A percentile compares a stretch with the other conserved stretches of the same genome.
Evolutionary conservation across 129 eudicot genomes (phyloP).

Genomic region (Silybum marianum): DNA sequence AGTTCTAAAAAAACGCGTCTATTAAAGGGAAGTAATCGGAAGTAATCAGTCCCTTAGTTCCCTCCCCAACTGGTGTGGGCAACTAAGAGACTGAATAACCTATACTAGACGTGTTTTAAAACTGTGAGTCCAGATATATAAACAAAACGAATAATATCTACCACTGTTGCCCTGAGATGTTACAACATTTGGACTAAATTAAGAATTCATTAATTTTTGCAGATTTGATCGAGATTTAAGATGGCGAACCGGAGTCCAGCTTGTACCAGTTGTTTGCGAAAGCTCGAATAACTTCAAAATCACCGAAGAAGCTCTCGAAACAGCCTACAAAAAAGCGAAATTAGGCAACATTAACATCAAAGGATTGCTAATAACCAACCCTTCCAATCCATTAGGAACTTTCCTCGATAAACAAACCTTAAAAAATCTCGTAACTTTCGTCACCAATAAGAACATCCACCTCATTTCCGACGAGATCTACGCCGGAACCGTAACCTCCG

Average conservation of each 20-base stretch:
- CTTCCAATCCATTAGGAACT: slow-evolving; percentile 68
- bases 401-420: slow-evolving; percentile 40
- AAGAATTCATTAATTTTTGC: not conserved
- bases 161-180: no score
- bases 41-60: no score
- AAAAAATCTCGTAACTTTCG: slow-evolving; percentile 34
- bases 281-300: slow-evolving; percentile 56
- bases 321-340: slow-evolving; percentile 46
- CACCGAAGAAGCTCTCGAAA: slow-evolving; percentile 53
- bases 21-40: no score
- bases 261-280: slow-evolving; percentile 50
- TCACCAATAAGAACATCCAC: slow-evolving; percentile 49
- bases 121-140: no score
- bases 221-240: slow-evolving; percentile 69
- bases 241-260: slow-evolving; percentile 62
- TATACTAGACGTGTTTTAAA: no score
- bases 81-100: no score
- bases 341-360: slow-evolving; percentile 42
- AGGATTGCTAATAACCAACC: slow-evolving; percentile 63
- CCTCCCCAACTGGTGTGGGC: no score
- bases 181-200: not conserved
- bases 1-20: no score
- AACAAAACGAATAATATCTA: no score
- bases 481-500: slow-evolving; percentile 44
- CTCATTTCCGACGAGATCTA: slow-evolving; percentile 64